A percentile compares a stretch with the other conserved stretches of the same genome.
These are phyloP conservation scores for Coniochaeta prunicola DNA, from an alignment of 2,329 filamentous ascomycete genomes.

Conservation along the genomic window DNA sequence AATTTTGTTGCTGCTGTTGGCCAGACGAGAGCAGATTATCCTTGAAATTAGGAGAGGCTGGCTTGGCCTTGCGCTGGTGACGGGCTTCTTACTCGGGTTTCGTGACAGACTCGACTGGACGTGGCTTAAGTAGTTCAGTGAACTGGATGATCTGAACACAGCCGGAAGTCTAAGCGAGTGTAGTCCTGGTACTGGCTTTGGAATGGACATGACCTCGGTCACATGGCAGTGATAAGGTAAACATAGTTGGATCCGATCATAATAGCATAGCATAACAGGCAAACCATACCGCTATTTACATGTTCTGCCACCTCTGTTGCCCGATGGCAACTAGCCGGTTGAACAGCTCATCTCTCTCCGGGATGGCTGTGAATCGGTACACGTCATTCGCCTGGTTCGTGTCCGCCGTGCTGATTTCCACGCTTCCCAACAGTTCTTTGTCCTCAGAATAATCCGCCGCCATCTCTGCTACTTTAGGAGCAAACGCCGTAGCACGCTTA, in stretches of 20 bases:
- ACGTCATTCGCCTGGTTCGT: neutral
- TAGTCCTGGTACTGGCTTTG: too few species aligned
- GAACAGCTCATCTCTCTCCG: slow-evolving; percentile 33
- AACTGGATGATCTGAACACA: neutral
- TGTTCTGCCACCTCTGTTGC: slow-evolving; percentile 1
- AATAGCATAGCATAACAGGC: too few species aligned
- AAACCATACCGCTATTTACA: neutral
- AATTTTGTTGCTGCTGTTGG: neutral
- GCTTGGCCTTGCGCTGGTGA: too few species aligned
- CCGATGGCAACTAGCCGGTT: slow-evolving; percentile 54
- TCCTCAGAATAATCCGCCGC: neutral
- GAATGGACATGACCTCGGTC: too few species aligned
- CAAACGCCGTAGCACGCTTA: slow-evolving; percentile 1
- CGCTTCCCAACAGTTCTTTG: neutral
- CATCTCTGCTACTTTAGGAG: neutral
- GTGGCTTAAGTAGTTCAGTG: too few species aligned
- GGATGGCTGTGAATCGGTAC: neutral
- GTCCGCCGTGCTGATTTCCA: slow-evolving; percentile 1
- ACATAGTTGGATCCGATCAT: too few species aligned
- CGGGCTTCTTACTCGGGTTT: too few species aligned
- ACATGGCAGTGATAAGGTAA: too few species aligned
- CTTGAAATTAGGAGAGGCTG: neutral
- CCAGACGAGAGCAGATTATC: neutral
- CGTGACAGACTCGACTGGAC: neutral
- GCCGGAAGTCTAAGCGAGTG: too few species aligned